Evolutionary conservation across 1,284 basidiomycete species (phyloP).

Genomic region (Trichosporon sp.): DNA sequence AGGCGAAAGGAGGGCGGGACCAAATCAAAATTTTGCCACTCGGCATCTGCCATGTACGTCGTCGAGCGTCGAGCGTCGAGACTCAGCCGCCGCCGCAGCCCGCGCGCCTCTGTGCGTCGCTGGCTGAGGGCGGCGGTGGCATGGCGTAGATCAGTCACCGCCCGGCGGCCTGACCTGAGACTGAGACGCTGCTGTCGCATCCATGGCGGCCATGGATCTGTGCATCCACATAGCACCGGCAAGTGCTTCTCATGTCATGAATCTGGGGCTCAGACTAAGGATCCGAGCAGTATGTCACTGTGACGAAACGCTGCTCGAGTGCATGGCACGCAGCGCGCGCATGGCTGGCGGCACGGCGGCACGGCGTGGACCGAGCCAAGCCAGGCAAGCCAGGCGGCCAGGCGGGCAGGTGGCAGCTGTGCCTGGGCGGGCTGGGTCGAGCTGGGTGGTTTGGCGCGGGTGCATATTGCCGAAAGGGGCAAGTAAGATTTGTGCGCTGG

Average conservation of each 20-base stretch:
- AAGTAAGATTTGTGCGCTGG: background rate
- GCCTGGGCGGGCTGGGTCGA: background rate
- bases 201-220: too few species aligned
- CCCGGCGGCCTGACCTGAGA: background rate
- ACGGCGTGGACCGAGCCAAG: background rate
- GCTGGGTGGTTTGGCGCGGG: background rate
- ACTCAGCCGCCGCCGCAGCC: too few species aligned
- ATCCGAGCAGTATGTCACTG: too few species aligned
- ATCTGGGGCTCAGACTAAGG: too few species aligned
- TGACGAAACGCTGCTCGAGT: too few species aligned
- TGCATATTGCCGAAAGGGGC: constrained; percentile 1
- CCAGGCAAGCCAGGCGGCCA: background rate
- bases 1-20: background rate
- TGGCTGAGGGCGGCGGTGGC: background rate
- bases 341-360: background rate
- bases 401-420: too few species aligned
- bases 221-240: too few species aligned
- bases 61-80: too few species aligned
- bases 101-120: background rate
- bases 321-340: too few species aligned
- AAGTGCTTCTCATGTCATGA: too few species aligned
- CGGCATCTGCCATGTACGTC: background rate
- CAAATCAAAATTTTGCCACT: constrained; percentile 6
- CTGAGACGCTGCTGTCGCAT: background rate
- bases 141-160: background rate